A percentile compares a stretch with the other conserved stretches of the same genome.
Evolutionary conservation across 1,284 basidiomycete genomes (phyloP).

Genomic region (Puccinia hordei): DNA sequence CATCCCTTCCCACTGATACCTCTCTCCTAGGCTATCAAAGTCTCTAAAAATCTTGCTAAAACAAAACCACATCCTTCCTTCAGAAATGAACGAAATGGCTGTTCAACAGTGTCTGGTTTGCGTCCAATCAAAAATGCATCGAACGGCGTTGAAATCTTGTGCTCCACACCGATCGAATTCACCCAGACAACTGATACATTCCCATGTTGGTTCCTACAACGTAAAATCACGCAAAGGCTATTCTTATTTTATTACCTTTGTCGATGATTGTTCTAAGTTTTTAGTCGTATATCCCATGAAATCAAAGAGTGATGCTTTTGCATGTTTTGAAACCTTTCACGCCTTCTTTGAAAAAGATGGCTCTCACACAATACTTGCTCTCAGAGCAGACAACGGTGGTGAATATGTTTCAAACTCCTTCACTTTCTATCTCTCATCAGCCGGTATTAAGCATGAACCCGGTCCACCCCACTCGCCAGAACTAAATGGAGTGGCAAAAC

Average conservation of each 20-base stretch:
- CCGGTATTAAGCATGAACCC: slow-evolving; percentile 12
- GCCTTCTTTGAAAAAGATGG: slow-evolving; percentile 55
- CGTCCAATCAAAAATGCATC: slow-evolving; percentile 18
- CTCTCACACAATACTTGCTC: slow-evolving; percentile 38
- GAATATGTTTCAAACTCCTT: slow-evolving; percentile 12
- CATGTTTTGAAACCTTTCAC: slow-evolving; percentile 57
- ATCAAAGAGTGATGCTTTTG: too few relatives aligned
- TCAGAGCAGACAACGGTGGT: neutral
- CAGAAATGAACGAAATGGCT: slow-evolving; percentile 13
- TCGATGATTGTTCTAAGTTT: too few relatives aligned
- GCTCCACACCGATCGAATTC: neutral
- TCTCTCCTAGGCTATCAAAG: neutral
- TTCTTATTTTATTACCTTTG: too few relatives aligned
- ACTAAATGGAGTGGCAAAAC: slow-evolving; percentile 17
- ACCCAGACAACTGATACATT: slow-evolving; percentile 8
- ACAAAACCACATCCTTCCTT: neutral
- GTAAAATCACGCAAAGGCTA: too few relatives aligned
- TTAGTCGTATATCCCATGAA: too few relatives aligned
- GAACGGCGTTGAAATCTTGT: neutral
- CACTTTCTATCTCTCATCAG: neutral
- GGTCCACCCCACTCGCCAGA: slow-evolving; percentile 35
- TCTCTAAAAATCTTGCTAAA: slow-evolving; percentile 10
- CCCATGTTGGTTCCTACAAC: too few relatives aligned
- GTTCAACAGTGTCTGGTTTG: slow-evolving; percentile 13
- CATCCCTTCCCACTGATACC: too few relatives aligned